phyloP scores from a whole-genome alignment of 2,329 filamentous ascomycete species.

The Ceratocystis eucalypticola region DNA sequence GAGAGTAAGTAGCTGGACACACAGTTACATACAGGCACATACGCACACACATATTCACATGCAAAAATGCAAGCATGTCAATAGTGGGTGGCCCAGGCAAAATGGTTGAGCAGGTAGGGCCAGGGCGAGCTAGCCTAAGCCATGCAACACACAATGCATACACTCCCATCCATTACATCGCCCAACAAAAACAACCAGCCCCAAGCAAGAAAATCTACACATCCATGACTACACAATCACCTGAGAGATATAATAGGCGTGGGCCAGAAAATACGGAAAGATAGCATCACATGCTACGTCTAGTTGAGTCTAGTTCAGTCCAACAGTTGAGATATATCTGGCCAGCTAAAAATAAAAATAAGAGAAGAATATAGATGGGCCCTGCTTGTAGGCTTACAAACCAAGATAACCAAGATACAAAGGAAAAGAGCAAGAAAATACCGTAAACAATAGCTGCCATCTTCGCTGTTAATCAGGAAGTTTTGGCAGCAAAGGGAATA shows the following conservation, averaged over 20 bases:
- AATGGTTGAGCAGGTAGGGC: background rate
- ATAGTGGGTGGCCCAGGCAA: background rate
- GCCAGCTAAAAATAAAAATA: background rate
- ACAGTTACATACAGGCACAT: background rate
- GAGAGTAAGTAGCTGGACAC: no score
- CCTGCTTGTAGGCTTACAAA: background rate
- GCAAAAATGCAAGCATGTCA: background rate
- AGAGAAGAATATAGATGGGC: background rate
- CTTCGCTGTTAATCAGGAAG: background rate
- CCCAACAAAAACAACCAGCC: background rate
- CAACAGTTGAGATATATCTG: background rate
- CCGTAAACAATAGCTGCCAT: background rate
- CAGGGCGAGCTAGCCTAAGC: background rate
- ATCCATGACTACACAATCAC: background rate
- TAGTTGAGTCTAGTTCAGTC: background rate
- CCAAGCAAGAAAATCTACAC: background rate
- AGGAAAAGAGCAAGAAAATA: background rate
- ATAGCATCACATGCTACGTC: no score
- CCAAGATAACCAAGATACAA: background rate
- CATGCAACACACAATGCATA: conserved; percentile 1
- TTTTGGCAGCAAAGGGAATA: no score
- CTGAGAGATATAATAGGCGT: background rate
- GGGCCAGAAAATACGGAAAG: background rate
- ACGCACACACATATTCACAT: conserved; percentile 11
- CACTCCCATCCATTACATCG: background rate